Evolutionary conservation across 2,329 filamentous ascomycete genomes (phyloP), one percentile per base, ranked within the genome.

Genomic region (Epichloe brachyelytri): DNA sequence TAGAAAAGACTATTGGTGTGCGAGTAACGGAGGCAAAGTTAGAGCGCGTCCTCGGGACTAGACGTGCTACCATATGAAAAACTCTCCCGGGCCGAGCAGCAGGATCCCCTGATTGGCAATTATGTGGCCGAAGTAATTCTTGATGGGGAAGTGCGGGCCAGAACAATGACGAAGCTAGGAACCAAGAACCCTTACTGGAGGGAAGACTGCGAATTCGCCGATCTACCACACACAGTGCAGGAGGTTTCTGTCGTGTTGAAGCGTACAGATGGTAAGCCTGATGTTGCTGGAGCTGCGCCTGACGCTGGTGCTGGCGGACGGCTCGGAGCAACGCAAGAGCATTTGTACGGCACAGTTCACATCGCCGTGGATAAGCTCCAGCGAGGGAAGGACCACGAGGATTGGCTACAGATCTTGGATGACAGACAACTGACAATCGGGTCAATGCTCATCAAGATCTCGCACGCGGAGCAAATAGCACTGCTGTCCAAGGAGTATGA

Each of bases 401-500:
- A 89, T 60, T 96, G 90, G 91, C 85, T 88, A 72, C 85, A 83
- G 15, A 80, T 95, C 20, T 68, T 83, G 46, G 88, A 95, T 60
- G 83, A 85, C 57, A 82, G 79, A 56, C 82, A 87, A 54, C 84
- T 89, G 58, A 73, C 76, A 1, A 78, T 95, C 46, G 91, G 90
- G 30, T 88, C 90, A 55, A 85, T 95, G 71, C 75, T 95, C 48
- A 80, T 96, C 67, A 88, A 83, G 62, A 75, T 94, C 20, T 82
- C 84, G 43, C 82, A 93, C 56, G 88, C 95, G 50, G 91, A 98
- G 67, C 81, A 93, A 47, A 86, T 95, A 6, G 90, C 97, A 10
- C 75, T 98, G 38, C 83, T 94, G 69, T 80, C 83, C 6, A 80
- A 85, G 53, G 88, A 97, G 63, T 98, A 98, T 65, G 77, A 86